Percentiles rank a stretch among this genome's conserved stretches.
These are phyloP conservation scores for Osmanthus fragrans DNA, from an alignment of 257 asterid genomes.

Conservation along the genomic window DNA sequence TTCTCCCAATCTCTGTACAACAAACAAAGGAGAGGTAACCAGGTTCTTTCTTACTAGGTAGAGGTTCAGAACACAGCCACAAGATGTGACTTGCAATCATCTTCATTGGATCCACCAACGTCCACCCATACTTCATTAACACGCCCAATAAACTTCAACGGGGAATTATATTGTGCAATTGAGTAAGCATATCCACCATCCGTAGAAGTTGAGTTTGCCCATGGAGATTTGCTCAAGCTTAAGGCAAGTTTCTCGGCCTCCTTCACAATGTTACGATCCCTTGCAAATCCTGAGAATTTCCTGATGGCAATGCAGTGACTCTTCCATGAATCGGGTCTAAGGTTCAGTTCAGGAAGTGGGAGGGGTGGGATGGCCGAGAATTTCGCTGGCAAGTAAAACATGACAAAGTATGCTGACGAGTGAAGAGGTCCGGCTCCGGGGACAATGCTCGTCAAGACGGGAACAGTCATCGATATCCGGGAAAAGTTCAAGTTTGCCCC, in stretches of 20 bases:
- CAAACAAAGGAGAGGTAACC: not conserved
- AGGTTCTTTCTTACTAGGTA: not conserved
- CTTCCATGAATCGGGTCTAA: conserved; percentile 51
- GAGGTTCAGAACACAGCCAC: conserved; percentile 43
- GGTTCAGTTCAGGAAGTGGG: conserved; percentile 78
- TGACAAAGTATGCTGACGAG: conserved; percentile 70
- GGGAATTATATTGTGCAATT: conserved; percentile 76
- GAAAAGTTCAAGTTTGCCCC: conserved; percentile 84
- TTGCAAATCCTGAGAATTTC: conserved; percentile 75
- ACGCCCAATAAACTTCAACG: conserved; percentile 54
- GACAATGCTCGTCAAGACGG: conserved; percentile 78
- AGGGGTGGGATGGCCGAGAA: conserved; percentile 68
- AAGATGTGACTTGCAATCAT: conserved; percentile 44
- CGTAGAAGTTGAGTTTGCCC: conserved; percentile 61
- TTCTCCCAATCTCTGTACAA: not conserved
- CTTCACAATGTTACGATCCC: conserved; percentile 70
- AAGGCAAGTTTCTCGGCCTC: conserved; percentile 75
- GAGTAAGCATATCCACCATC: conserved; percentile 63
- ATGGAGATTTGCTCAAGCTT: conserved; percentile 65
- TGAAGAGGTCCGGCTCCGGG: conserved; percentile 87
- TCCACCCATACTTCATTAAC: conserved; percentile 88
- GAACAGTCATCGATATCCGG: conserved; percentile 64
- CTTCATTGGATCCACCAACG: conserved; percentile 51
- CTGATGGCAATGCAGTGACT: conserved; percentile 77
- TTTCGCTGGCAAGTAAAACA: conserved; percentile 53